Evolutionary conservation across 306 rosid genomes (phyloP).

Genomic region (Biancaea sappan): DNA sequence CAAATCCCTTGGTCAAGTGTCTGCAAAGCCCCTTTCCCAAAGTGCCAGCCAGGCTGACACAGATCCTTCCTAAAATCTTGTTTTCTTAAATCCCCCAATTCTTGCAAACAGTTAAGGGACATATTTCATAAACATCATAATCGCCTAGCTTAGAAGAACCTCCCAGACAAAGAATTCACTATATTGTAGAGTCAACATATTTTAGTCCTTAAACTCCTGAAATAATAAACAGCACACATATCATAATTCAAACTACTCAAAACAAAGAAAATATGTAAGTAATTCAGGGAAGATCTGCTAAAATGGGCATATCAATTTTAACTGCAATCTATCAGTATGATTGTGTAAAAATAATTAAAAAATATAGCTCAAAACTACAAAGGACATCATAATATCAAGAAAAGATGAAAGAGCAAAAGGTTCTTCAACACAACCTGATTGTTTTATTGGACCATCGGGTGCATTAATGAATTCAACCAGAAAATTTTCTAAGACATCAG

Average conservation of each 20-base stretch:
- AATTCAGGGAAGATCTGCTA: neutral
- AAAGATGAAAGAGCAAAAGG: conserved; percentile 4
- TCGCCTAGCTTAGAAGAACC: neutral
- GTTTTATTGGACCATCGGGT: conserved; percentile 64
- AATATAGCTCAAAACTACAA: conserved; percentile 18
- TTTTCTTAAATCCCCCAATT: conserved; percentile 17
- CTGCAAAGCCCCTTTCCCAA: neutral
- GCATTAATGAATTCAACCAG: conserved; percentile 85
- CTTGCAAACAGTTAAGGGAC: neutral
- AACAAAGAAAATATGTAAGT: conserved; percentile 6
- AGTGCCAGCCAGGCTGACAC: conserved; percentile 6
- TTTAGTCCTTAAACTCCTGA: conserved; percentile 8
- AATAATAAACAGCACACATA: neutral
- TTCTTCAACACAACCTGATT: conserved; percentile 56
- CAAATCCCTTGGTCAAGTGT: conserved; percentile 14
- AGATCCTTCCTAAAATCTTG: neutral
- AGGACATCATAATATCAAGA: neutral
- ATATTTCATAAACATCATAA: conserved; percentile 15
- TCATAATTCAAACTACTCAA: conserved; percentile 7
- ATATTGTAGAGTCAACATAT: neutral
- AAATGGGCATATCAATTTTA: conserved; percentile 2
- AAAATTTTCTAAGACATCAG: conserved; percentile 81
- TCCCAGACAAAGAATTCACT: neutral
- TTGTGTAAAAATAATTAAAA: conserved; percentile 13
- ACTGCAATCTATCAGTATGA: conserved; percentile 5